Evolutionary conservation across 306 rosid species (phyloP).

Genomic region (Vigna unguiculata): DNA sequence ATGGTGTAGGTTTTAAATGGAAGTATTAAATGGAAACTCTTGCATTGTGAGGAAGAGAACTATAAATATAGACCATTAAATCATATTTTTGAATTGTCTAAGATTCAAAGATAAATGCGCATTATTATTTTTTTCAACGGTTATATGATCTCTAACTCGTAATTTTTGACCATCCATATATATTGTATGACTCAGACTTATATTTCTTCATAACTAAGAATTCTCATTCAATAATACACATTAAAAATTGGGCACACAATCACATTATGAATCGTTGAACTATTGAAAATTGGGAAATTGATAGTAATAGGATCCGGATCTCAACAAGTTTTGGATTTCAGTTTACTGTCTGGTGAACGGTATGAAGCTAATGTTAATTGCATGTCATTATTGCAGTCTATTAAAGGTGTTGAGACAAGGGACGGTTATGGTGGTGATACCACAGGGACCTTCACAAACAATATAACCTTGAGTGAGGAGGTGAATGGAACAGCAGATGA

Average conservation of each 20-base stretch:
- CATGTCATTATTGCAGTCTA: conserved; percentile 52
- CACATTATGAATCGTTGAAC: too few relatives aligned
- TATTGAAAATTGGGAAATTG: neutral
- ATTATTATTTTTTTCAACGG: neutral
- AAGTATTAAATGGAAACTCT: neutral
- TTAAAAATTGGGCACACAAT: too few relatives aligned
- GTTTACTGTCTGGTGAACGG: neutral
- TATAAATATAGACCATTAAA: neutral
- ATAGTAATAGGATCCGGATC: conserved; percentile 9
- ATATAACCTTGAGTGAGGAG: conserved; percentile 78
- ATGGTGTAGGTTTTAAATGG: conserved; percentile 7
- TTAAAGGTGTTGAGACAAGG: conserved; percentile 50
- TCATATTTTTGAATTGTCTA: neutral
- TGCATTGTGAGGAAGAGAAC: neutral
- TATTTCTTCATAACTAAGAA: neutral
- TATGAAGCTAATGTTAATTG: conserved; percentile 1
- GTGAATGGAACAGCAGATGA: conserved; percentile 75
- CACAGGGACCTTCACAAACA: conserved; percentile 40
- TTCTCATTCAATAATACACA: too few relatives aligned
- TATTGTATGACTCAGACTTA: neutral
- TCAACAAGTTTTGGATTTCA: conserved; percentile 1
- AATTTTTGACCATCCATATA: neutral
- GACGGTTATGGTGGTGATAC: conserved; percentile 58
- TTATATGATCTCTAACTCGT: neutral
- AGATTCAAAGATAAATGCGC: neutral